Conservation (phyloP, 2,329 filamentous ascomycete genomes). For the Fusarium incarnatum region DNA sequence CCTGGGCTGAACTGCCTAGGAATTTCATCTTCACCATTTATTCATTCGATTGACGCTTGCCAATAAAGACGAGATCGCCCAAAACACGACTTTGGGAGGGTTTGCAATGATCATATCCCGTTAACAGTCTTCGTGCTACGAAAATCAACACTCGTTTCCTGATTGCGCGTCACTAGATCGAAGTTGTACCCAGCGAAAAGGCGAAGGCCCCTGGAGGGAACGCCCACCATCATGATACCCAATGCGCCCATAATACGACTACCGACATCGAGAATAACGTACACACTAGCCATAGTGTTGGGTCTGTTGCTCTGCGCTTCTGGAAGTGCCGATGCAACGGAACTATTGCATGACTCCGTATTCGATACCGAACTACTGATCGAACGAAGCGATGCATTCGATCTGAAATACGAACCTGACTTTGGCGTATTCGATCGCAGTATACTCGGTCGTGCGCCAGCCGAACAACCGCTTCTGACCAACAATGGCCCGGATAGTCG, state of each 20-base stretch:
- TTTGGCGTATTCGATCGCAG: constrained; percentile 71
- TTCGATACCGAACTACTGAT: constrained; percentile 29
- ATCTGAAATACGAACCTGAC: constrained; percentile 66
- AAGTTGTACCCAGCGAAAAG: constrained; percentile 20
- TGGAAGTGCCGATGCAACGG: constrained; percentile 71
- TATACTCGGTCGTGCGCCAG: constrained; percentile 71
- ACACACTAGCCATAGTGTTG: constrained; percentile 64
- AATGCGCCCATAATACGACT: constrained; percentile 79
- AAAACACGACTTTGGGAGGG: not conserved
- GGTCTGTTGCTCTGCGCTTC: constrained; percentile 71
- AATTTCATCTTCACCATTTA: constrained; percentile 14
- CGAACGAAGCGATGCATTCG: constrained; percentile 29
- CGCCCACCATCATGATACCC: constrained; percentile 65
- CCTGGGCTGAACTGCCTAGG: constrained; percentile 18
- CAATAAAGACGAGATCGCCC: not conserved
- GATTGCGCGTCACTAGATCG: constrained; percentile 25
- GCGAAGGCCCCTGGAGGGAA: constrained; percentile 56
- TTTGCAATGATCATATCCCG: constrained; percentile 36
- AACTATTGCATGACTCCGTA: constrained; percentile 49
- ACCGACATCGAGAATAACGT: constrained; percentile 72
- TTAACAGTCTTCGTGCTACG: constrained; percentile 33
- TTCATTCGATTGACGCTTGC: not conserved
- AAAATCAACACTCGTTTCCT: constrained; percentile 17
- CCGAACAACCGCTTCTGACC: constrained; percentile 60
- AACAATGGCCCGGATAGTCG: constrained; percentile 73